Conservation (phyloP, 805 yeast species). For the Candida sphagnicola region DNA sequence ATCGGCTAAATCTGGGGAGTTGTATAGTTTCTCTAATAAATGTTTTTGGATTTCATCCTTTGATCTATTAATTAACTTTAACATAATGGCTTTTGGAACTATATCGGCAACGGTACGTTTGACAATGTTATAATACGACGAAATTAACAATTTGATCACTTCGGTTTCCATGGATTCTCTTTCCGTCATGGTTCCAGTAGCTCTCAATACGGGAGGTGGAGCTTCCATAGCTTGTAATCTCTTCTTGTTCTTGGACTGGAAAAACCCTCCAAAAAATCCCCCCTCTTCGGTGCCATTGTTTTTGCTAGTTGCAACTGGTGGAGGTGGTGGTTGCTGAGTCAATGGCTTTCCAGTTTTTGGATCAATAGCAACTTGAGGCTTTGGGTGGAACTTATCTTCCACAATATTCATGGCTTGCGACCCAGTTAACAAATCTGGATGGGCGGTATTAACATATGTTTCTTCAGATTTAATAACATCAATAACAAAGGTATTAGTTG, state of each 20-base stretch:
- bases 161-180: conserved; percentile 97
- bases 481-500: conserved; percentile 79
- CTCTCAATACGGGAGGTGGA: conserved; percentile 92
- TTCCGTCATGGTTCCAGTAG: conserved; percentile 89
- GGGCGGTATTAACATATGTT: conserved; percentile 95
- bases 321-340: conserved; percentile 28
- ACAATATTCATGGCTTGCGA: conserved; percentile 93
- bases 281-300: conserved; percentile 47
- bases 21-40: conserved; percentile 80
- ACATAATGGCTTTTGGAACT: conserved; percentile 93
- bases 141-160: conserved; percentile 87
- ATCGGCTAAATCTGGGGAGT: conserved; percentile 65
- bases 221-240: conserved; percentile 95
- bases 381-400: conserved; percentile 77
- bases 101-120: conserved; percentile 90
- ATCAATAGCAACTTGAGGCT: conserved; percentile 72
- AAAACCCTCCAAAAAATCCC: conserved; percentile 95
- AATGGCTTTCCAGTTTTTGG: conserved; percentile 88
- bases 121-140: conserved; percentile 87
- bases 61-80: conserved; percentile 80
- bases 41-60: conserved; percentile 89
- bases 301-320: conserved; percentile 8
- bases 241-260: conserved; percentile 87
- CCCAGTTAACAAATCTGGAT: conserved; percentile 93
- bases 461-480: conserved; percentile 87